Evolutionary conservation across 2,329 filamentous ascomycete species (phyloP).

Genomic region (Ciborinia camelliae): DNA sequence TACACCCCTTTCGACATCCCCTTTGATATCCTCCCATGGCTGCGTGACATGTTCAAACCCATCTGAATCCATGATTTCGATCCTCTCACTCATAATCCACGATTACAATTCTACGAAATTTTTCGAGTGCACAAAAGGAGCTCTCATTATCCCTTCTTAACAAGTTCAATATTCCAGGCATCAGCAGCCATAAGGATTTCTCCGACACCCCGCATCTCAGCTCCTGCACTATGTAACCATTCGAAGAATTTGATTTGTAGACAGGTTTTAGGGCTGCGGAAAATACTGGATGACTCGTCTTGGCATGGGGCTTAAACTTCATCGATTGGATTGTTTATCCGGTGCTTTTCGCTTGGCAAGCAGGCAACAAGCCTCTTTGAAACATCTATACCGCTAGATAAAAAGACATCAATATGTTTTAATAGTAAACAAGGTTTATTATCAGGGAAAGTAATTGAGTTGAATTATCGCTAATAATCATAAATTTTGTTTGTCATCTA

Average conservation of each 20-base stretch:
- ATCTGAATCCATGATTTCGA: background rate
- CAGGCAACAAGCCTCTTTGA: no score
- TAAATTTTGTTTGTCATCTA: no score
- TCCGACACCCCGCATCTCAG: background rate
- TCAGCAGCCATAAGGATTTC: background rate
- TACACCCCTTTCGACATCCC: rapidly evolving
- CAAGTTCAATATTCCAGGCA: background rate
- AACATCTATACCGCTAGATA: no score
- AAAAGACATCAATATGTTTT: no score
- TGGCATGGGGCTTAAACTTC: background rate
- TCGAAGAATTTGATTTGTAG: background rate
- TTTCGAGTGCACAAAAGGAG: background rate
- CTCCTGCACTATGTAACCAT: background rate
- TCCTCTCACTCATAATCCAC: background rate
- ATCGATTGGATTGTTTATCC: background rate
- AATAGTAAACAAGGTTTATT: no score
- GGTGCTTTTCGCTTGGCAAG: background rate
- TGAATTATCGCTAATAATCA: no score
- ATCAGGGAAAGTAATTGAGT: no score
- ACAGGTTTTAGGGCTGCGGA: background rate
- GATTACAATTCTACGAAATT: background rate
- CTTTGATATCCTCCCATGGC: background rate
- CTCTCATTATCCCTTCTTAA: background rate
- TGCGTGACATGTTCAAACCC: background rate
- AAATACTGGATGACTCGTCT: background rate